Evolutionary conservation across 2,329 filamentous ascomycete species (phyloP), one percentile per base, ranked within the genome.

Genomic region (Chlorencoelia australis): DNA sequence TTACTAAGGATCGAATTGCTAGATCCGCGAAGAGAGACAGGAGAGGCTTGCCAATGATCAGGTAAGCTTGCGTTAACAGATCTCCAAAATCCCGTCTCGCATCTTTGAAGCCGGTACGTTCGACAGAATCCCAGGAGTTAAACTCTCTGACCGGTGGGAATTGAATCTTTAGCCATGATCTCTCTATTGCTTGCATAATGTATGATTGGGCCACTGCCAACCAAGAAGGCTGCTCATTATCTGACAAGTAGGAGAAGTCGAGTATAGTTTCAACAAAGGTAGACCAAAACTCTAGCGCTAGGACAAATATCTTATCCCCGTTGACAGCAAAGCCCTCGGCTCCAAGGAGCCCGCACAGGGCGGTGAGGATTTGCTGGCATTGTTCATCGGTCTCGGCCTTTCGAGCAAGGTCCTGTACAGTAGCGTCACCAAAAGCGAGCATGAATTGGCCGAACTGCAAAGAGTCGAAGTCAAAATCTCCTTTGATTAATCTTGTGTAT

Each of bases 1-100:
- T 39, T 15, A 34, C 36, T 11, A 75, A 55, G 3, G 69, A 65
- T 38, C 66, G 63, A 20, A 74, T 58, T 14, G 71, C 64, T n/a
- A 73, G 52, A 29, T 71, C 63, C 26, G 67, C 67, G 46, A 82
- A 79, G 6, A 67, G 66, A 2, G 65, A 62, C 26, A 82, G 63
- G 8, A 82, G 57, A 22, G 65, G 58, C 16, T 68, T 62, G 0
- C 74, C 75, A 27, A 71, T 67, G 11, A 81, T 59, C 3, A 77
- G 67, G 48, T 79, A 88, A 3, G 79, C 72, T 2, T 80, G 76
- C 47, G 86, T 75, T 18, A 91, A 65, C 33, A 91, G 69, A 54
- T 93, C 84, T 33, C 73, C 70, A n/a, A 88, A 77, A 50, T 93
- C 85, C 47, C 82, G 78, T 19, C 85, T 71, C 31, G 84, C 84